phyloP scores from a whole-genome alignment of 2,329 filamentous ascomycete species.

The Periconia macrospinosa region DNA sequence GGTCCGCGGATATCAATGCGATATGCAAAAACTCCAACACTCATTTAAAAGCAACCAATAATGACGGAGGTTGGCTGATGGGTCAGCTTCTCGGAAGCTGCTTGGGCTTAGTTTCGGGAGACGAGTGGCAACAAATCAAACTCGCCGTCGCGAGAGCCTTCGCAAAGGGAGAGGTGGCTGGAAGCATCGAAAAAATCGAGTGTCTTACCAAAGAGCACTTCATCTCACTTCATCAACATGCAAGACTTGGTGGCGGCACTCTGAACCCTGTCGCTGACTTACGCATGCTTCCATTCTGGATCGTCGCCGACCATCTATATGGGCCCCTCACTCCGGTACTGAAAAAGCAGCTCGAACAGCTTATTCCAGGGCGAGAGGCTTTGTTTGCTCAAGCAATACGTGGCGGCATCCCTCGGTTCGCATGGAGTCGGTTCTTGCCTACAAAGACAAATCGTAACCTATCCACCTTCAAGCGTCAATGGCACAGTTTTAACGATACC shows the following conservation, averaged over 20 bases:
- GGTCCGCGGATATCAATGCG: slow-evolving; percentile 36
- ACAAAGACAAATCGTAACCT: too few species aligned
- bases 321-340: slow-evolving; percentile 30
- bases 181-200: slow-evolving; percentile 25
- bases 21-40: slow-evolving; percentile 49
- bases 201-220: neutral
- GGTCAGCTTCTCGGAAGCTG: slow-evolving; percentile 47
- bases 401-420: too few species aligned
- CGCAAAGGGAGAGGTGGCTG: too few species aligned
- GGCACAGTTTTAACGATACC: too few species aligned
- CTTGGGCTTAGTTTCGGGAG: slow-evolving; percentile 44
- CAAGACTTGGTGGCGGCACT: neutral
- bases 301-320: slow-evolving; percentile 44
- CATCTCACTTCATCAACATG: slow-evolving; percentile 8
- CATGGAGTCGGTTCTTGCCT: too few species aligned
- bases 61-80: slow-evolving; percentile 46
- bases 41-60: slow-evolving; percentile 47
- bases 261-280: slow-evolving; percentile 35
- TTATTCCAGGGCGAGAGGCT: slow-evolving; percentile 32
- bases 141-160: too few species aligned
- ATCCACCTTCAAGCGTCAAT: too few species aligned
- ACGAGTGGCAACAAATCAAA: slow-evolving; percentile 30
- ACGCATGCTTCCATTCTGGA: slow-evolving; percentile 42
- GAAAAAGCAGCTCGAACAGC: slow-evolving; percentile 21
- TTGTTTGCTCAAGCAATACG: too few species aligned